Base-by-base conservation (phyloP, 2,329 filamentous ascomycete genomes). In the Nemania diffusa region DNA sequence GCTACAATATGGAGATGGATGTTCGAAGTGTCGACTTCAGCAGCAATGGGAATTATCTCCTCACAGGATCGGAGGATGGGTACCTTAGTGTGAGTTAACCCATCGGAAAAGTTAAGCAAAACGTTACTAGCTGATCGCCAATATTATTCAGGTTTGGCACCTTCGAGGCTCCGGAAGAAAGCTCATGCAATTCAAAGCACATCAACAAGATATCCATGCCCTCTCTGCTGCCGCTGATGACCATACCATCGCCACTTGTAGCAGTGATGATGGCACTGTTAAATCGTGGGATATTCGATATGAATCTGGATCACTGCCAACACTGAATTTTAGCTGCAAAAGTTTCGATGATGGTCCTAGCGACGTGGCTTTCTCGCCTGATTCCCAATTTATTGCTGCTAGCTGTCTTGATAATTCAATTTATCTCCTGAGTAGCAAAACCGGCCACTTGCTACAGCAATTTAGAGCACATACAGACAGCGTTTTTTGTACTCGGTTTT, bases 241-340 rank as follows among this genome's bases (percentile, higher is more conserved):
- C 37, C 22, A 55, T 34, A 62, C 59, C 6, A 8, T n/a, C 50
- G n/a, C 22, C 9, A 62, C 50, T 7, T 2, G 22, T 48, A 4
- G 37, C 5, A 1, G 2, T 4, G 34, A 55, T 2, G 0, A 11
- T 2, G 0, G 5, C 3, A 55, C n/a, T 11, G 4, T 55, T 11
- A 20, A 20, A 42, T 9, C 26, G n/a, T 62, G 40, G 50, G 59
- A 62, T 62, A 24, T 62, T 55, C 37, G 37, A 2, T 26, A 62
- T 5, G 24, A 27, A 48, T 6, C 37, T 17, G n/a, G n/a, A 26
- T 46, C 50, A 8, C 9, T 17, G 5, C n/a, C 50, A 62, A 26
- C n/a, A 34, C 9, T 34, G 20, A 59, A 17, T 46, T 13, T 48
- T 40, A 22, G 13, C 29, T 6, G n/a, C n/a, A n/a, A n/a, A n/a